Conservation (phyloP, 2,329 filamentous ascomycete genomes). For the Podosphaera aphanis region DNA sequence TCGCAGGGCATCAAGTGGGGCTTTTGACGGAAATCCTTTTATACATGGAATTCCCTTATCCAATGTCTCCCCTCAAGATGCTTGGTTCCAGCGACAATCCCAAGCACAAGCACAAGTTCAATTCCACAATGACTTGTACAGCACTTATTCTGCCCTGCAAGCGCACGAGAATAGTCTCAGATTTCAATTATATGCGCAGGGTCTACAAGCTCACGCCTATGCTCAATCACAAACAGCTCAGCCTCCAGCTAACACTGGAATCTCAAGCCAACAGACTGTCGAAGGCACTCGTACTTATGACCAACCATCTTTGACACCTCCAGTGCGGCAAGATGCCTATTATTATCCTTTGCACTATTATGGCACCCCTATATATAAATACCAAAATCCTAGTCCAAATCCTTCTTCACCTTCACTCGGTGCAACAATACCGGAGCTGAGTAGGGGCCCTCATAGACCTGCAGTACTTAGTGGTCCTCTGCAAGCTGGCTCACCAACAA, state of each 20-base stretch:
- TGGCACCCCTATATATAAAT: slow-evolving; percentile 23
- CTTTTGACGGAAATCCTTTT: slow-evolving; percentile 13
- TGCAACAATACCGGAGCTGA: slow-evolving; percentile 25
- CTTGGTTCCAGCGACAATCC: slow-evolving; percentile 16
- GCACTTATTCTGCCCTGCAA: slow-evolving; percentile 18
- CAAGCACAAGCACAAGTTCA: slow-evolving; percentile 16
- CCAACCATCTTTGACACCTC: slow-evolving; percentile 33
- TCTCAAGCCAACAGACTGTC: slow-evolving; percentile 19
- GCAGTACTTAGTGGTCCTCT: slow-evolving; percentile 25
- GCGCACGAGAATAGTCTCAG: slow-evolving; percentile 23
- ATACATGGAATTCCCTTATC: slow-evolving; percentile 6
- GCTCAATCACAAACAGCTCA: slow-evolving; percentile 17
- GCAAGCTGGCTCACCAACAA: slow-evolving; percentile 21
- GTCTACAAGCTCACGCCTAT: slow-evolving; percentile 19
- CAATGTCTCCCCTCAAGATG: slow-evolving; percentile 12
- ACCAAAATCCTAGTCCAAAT: slow-evolving; percentile 27
- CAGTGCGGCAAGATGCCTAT: slow-evolving; percentile 32
- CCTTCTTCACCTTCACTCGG: slow-evolving; percentile 30
- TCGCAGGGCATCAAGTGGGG: slow-evolving; percentile 15
- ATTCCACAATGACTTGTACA: slow-evolving; percentile 17
- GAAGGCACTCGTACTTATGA: slow-evolving; percentile 35
- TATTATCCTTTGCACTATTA: slow-evolving; percentile 23
- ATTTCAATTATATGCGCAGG: slow-evolving; percentile 24
- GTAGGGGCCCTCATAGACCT: slow-evolving; percentile 32
- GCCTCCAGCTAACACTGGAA: slow-evolving; percentile 11